Evolutionary conservation across 164 flowering plant genomes (phyloP).

Genomic region (Dillenia turbinata): DNA sequence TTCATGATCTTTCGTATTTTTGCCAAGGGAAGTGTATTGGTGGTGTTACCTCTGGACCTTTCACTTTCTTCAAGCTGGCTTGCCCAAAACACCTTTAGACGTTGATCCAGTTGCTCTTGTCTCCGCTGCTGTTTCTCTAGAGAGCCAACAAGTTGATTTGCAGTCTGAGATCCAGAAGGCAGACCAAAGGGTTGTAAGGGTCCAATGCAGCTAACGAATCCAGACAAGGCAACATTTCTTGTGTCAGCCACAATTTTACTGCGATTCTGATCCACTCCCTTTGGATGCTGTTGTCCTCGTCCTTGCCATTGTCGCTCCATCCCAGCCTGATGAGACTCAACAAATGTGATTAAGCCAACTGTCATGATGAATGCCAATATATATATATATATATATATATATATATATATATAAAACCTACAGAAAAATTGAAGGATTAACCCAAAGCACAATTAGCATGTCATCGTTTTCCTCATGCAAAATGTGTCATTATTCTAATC

Average conservation of each 20-base stretch:
- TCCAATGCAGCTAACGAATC: neutral
- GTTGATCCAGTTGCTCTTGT: slow-evolving; percentile 13
- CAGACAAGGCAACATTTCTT: slow-evolving; percentile 1
- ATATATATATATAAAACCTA: no score
- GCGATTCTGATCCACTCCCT: neutral
- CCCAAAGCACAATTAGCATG: no score
- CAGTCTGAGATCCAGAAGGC: slow-evolving; percentile 7
- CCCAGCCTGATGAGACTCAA: no score
- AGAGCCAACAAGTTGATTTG: slow-evolving; percentile 3
- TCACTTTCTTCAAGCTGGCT: slow-evolving; percentile 8
- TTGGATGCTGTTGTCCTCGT: neutral
- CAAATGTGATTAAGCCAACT: no score
- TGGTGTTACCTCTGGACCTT: slow-evolving; percentile 2
- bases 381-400: no score
- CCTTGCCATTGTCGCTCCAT: slow-evolving; percentile 9
- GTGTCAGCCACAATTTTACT: slow-evolving; percentile 2
- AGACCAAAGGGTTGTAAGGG: slow-evolving; percentile 4
- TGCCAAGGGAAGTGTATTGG: neutral
- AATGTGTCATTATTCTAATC: no score
- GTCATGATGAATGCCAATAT: no score
- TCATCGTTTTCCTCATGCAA: no score
- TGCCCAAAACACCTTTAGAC: slow-evolving; percentile 7
- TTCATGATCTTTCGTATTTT: neutral
- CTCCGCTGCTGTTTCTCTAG: slow-evolving; percentile 8
- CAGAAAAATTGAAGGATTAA: no score